Evolutionary conservation across 306 rosid species (phyloP), one percentile per base, ranked within the genome.

Genomic region (Lathyrus aphaca): DNA sequence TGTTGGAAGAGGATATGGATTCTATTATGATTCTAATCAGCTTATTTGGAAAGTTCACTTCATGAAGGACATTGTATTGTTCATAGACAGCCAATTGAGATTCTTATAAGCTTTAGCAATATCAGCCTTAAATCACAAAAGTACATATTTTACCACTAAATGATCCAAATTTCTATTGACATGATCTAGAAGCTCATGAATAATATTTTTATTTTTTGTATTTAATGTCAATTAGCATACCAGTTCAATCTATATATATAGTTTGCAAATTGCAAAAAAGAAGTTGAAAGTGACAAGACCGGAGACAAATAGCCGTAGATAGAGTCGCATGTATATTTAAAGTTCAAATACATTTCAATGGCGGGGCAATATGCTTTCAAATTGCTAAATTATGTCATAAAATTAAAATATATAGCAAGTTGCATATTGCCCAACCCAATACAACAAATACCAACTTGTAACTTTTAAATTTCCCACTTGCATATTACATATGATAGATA

Each of bases 231-330:
- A 38, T n/a, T 17, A 72, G 39, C 11, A 18, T 51, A n/a, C 17
- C 2, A 30, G 8, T 60, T 50, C 38, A 73, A 73, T 55, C 17
- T 23, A 10, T 30, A 64, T 30, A 64, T 46, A 44, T 21, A 23
- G 43, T 62, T 43, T 32, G 7, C n/a, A 39, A 38, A 15, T 35
- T 71, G 73, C 16, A 17, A 64, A 35, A 38, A 35, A 44, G 10
- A 2, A 5, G 12, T 19, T 42, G 82, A 67, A 43, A 53, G 62
- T 61, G 82, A 79, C 79, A 73, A 67, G 37, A 51, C 46, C 54
- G 42, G 21, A 10, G 57, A 58, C 32, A 57, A 45, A n/a, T 23
- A 37, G 30, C 27, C 61, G 21, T 61, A 49, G 58, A 75, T 10
- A 40, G 16, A 75, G 79, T 46, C 16, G 64, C 21, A 8, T 64